Conservation (phyloP, 202 grass and related monocot species). For the Digitaria exilis region DNA sequence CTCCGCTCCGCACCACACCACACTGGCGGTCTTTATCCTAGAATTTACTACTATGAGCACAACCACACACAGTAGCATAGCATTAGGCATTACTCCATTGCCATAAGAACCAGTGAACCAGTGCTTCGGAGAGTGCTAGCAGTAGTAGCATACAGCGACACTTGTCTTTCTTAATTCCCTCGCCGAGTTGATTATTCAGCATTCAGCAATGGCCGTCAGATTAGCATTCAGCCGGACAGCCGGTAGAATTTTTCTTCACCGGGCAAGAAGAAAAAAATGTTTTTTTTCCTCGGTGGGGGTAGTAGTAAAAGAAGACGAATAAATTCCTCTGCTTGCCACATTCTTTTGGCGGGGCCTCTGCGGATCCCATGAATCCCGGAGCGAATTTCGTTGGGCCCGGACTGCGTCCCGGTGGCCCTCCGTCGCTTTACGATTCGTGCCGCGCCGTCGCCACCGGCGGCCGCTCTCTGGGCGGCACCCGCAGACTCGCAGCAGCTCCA, state of each 20-base stretch:
- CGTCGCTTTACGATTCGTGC: slow-evolving; percentile 43
- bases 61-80: background rate
- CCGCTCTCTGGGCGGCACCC: too few relatives aligned
- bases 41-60: background rate
- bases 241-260: background rate
- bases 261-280: background rate
- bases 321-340: slow-evolving; percentile 45
- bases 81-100: background rate
- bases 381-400: slow-evolving; percentile 18
- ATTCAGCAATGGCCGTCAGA: background rate
- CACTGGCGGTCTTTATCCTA: background rate
- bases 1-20: background rate
- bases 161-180: background rate
- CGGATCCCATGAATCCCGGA: slow-evolving; percentile 39
- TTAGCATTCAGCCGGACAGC: slow-evolving; percentile 17
- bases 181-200: background rate
- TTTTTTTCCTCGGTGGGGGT: background rate
- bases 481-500: slow-evolving; percentile 17
- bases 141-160: background rate
- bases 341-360: slow-evolving; percentile 39
- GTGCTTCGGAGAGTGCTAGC: background rate
- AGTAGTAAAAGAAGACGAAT: background rate
- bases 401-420: background rate
- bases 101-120: background rate
- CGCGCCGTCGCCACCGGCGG: background rate